phyloP scores from a whole-genome alignment of 495 filamentous ascomycete genomes.

The Penicillium silybi region DNA sequence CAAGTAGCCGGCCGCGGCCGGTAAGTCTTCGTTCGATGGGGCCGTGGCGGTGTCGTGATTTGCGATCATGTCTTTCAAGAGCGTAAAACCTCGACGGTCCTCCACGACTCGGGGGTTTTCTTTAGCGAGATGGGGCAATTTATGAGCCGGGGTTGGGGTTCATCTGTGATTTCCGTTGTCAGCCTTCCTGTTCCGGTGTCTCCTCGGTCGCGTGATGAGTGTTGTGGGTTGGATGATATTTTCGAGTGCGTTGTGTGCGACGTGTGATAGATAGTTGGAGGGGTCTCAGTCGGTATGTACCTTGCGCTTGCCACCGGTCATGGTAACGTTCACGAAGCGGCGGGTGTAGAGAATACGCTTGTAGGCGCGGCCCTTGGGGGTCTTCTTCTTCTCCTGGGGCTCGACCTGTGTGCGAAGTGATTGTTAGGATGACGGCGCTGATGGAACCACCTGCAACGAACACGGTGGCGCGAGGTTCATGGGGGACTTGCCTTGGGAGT shows the following conservation, averaged over 20 bases:
- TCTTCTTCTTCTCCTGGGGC: conserved; percentile 46
- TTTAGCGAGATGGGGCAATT: conserved; percentile 23
- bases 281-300: conserved; percentile 44
- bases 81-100: conserved; percentile 25
- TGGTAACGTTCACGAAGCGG: conserved; percentile 98
- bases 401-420: conserved; percentile 32
- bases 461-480: conserved; percentile 12
- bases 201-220: neutral
- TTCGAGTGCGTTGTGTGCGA: neutral
- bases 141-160: conserved; percentile 40
- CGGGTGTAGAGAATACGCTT: conserved; percentile 97
- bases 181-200: conserved; percentile 12
- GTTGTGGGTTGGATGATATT: neutral
- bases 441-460: neutral
- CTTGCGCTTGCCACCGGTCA: conserved; percentile 99
- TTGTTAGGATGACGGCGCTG: conserved; percentile 21
- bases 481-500: conserved; percentile 72
- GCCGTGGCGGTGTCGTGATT: conserved; percentile 21
- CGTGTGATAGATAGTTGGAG: neutral
- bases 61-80: conserved; percentile 25
- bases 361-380: conserved; percentile 96
- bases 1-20: conserved; percentile 31
- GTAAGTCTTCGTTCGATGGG: conserved; percentile 28
- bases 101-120: conserved; percentile 23
- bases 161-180: conserved; percentile 28